A percentile compares a stretch with the other conserved stretches of the same genome.
These are phyloP conservation scores for Penicillium crustosum DNA, from an alignment of 2,329 filamentous ascomycete genomes.

Conservation along the genomic window DNA sequence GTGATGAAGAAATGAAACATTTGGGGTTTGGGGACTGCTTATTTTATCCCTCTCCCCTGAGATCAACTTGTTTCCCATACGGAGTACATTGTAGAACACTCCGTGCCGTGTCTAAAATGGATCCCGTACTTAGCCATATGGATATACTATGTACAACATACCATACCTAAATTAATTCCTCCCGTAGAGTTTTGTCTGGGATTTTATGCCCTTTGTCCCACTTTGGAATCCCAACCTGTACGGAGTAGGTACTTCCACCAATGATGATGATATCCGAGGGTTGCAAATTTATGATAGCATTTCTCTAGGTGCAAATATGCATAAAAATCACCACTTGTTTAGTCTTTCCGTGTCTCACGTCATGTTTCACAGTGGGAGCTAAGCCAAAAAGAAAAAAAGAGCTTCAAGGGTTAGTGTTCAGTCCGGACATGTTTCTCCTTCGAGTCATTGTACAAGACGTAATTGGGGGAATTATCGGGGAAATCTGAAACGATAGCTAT, in stretches of 20 bases:
- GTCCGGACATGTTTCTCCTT: conserved; percentile 1
- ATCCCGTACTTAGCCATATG: background rate
- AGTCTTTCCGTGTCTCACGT: background rate
- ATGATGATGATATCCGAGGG: background rate
- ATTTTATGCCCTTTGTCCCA: background rate
- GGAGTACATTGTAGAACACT: background rate
- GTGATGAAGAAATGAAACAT: conserved; percentile 24
- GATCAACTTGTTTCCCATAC: background rate
- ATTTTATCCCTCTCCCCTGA: background rate
- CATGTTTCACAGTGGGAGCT: conserved; percentile 11
- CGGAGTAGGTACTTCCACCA: background rate
- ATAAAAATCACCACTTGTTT: background rate
- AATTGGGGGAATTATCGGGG: background rate
- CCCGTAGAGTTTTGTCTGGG: background rate
- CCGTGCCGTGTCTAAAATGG: background rate
- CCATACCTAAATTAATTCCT: background rate
- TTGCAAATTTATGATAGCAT: background rate
- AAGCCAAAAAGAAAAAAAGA: conserved; percentile 1
- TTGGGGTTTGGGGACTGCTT: background rate
- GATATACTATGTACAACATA: background rate
- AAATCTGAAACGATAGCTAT: background rate
- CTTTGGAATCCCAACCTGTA: background rate
- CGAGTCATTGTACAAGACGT: background rate
- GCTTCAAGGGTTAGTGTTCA: background rate
- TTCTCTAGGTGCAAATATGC: background rate